Evolutionary conservation across 176 grass and related monocot species (phyloP).

Genomic region (Phragmites australis): DNA sequence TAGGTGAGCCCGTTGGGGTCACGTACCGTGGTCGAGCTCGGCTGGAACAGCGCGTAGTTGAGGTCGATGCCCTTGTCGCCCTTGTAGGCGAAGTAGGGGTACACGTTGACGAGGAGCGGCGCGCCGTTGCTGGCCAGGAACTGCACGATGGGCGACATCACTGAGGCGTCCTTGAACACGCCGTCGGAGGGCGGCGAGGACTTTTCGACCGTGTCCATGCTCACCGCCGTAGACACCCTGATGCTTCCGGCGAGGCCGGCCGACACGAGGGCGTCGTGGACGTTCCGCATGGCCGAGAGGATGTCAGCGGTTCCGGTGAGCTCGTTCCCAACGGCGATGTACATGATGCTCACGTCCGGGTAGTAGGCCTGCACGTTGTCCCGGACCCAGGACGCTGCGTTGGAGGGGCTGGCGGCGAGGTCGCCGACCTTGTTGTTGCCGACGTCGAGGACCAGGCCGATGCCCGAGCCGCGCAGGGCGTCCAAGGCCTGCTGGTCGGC

Average conservation of each 20-base stretch:
- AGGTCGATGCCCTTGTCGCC: neutral
- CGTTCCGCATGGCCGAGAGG: constrained; percentile 58
- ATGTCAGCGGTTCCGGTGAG: constrained; percentile 28
- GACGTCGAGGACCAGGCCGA: constrained; percentile 50
- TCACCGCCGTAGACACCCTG: constrained; percentile 57
- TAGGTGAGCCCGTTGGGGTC: constrained; percentile 41
- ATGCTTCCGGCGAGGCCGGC: constrained; percentile 33
- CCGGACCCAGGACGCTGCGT: constrained; percentile 34
- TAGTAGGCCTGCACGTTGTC: constrained; percentile 45
- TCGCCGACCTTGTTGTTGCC: neutral
- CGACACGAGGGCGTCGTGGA: constrained; percentile 12
- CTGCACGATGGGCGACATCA: constrained; percentile 43
- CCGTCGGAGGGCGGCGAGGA: constrained; percentile 50
- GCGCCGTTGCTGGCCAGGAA: constrained; percentile 41
- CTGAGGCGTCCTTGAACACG: constrained; percentile 12
- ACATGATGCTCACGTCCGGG: constrained; percentile 28
- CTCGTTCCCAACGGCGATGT: constrained; percentile 70
- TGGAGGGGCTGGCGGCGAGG: neutral
- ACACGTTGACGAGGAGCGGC: constrained; percentile 60
- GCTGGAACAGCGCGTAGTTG: constrained; percentile 41
- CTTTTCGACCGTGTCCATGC: neutral
- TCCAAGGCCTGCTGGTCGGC: constrained; percentile 22
- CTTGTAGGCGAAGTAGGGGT: constrained; percentile 59
- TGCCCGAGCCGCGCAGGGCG: constrained; percentile 46
- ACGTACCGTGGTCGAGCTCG: constrained; percentile 12